phyloP scores from a whole-genome alignment of 2,329 filamentous ascomycete species.

The Calycina herbarum region DNA sequence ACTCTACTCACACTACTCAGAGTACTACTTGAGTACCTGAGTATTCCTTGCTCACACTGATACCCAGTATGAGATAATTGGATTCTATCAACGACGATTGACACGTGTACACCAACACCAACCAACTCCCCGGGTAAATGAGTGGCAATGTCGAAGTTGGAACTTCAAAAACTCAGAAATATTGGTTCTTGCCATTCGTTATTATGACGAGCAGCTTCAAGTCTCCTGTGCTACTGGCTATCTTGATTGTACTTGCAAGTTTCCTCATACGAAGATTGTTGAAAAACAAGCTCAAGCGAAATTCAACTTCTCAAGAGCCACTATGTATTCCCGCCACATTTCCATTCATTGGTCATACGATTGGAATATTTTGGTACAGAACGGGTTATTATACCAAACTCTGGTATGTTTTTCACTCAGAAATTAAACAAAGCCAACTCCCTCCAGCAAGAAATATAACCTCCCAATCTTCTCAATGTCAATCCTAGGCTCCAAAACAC shows the following conservation, averaged over 20 bases:
- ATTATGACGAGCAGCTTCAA: not conserved
- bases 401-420: not conserved
- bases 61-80: too few relatives aligned
- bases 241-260: not conserved
- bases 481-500: not conserved
- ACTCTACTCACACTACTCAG: too few relatives aligned
- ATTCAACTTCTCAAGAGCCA: not conserved
- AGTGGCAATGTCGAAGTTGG: not conserved
- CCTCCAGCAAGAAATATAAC: not conserved
- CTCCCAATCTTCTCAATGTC: constrained; percentile 7
- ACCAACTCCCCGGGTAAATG: not conserved
- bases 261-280: not conserved
- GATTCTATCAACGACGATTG: not conserved
- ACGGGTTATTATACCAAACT: constrained; percentile 6
- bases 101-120: not conserved
- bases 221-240: not conserved
- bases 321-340: not conserved
- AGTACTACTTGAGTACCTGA: too few relatives aligned
- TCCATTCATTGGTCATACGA: not conserved
- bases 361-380: constrained; percentile 1
- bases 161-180: not conserved
- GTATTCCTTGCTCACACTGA: too few relatives aligned
- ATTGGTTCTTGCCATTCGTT: not conserved
- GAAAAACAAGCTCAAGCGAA: not conserved
- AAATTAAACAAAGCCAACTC: not conserved